Percentiles rank a stretch among this genome's conserved stretches.
phyloP scores from a whole-genome alignment of 192 early-diverging fungal genomes.

The Linnemannia zychae region DNA sequence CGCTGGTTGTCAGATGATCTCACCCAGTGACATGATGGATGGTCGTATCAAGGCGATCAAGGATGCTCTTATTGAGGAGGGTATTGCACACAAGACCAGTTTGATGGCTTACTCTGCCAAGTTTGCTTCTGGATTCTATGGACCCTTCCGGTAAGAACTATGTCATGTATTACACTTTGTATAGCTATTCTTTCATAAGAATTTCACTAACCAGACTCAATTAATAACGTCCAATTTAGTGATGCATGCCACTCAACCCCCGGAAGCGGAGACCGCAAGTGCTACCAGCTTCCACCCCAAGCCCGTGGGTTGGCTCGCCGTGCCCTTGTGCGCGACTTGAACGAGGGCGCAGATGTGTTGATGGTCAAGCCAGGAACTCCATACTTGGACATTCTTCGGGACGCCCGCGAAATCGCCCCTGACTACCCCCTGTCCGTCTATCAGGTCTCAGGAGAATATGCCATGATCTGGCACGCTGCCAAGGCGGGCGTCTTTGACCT shows the following conservation, averaged over 20 bases:
- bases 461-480: slow-evolving; percentile 89
- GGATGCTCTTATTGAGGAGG: slow-evolving; percentile 79
- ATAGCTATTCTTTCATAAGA: background rate
- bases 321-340: slow-evolving; percentile 88
- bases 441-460: slow-evolving; percentile 93
- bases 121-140: slow-evolving; percentile 95
- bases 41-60: slow-evolving; percentile 95
- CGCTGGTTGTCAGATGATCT: slow-evolving; percentile 89
- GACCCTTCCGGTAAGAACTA: slow-evolving; percentile 85
- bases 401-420: slow-evolving; percentile 79
- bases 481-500: slow-evolving; percentile 87
- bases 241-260: slow-evolving; percentile 97
- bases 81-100: slow-evolving; percentile 81
- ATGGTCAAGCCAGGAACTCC: slow-evolving; percentile 98
- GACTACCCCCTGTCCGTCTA: slow-evolving; percentile 97
- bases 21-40: slow-evolving; percentile 99
- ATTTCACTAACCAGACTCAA: background rate
- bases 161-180: background rate
- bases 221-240: slow-evolving; percentile 13
- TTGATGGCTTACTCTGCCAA: slow-evolving; percentile 99
- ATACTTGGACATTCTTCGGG: slow-evolving; percentile 95
- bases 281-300: slow-evolving; percentile 94
- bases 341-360: slow-evolving; percentile 95
- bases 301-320: slow-evolving; percentile 92
- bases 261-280: slow-evolving; percentile 89